Conservation (phyloP, 2,329 filamentous ascomycete species). For the Pseudocercospora cruenta region DNA sequence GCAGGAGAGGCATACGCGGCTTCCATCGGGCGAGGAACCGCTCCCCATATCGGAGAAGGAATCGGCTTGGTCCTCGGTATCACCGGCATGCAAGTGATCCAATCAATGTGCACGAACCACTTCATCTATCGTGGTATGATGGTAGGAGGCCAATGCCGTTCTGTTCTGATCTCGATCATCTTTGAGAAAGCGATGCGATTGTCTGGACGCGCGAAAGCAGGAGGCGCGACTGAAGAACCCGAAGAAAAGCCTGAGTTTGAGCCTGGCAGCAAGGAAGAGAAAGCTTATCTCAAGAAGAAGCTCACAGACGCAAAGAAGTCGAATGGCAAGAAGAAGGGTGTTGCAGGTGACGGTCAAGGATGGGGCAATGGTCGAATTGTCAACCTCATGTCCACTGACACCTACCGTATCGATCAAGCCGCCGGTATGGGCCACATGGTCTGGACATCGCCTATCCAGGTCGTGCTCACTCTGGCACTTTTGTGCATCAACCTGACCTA, state of each 20-base stretch:
- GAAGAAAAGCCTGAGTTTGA: constrained; percentile 46
- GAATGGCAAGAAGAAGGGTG: constrained; percentile 50
- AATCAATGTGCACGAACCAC: constrained; percentile 82
- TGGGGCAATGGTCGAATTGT: constrained; percentile 93
- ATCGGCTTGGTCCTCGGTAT: constrained; percentile 84
- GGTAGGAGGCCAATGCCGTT: constrained; percentile 81
- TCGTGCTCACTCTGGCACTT: constrained; percentile 76
- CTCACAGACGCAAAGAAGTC: constrained; percentile 44
- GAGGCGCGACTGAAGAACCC: constrained; percentile 57
- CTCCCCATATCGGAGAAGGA: constrained; percentile 73
- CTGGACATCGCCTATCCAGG: constrained; percentile 82
- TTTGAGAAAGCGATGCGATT: constrained; percentile 92
- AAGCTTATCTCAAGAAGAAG: constrained; percentile 56
- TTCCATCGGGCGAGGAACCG: constrained; percentile 53
- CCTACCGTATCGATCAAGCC: constrained; percentile 87
- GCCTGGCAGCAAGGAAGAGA: constrained; percentile 55
- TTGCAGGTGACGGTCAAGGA: constrained; percentile 72
- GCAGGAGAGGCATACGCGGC: constrained; percentile 75
- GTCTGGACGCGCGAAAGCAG: constrained; percentile 84
- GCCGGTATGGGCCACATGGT: constrained; percentile 87
- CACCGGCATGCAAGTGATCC: constrained; percentile 79
- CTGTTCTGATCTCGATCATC: constrained; percentile 79
- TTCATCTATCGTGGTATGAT: constrained; percentile 94
- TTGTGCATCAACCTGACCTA: constrained; percentile 87
- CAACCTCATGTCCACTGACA: constrained; percentile 94